Percentiles rank a stretch among this genome's conserved stretches.
These are phyloP conservation scores for Chytriomyces hyalinus DNA, from an alignment of 192 early-diverging fungal species.

Conservation along the genomic window DNA sequence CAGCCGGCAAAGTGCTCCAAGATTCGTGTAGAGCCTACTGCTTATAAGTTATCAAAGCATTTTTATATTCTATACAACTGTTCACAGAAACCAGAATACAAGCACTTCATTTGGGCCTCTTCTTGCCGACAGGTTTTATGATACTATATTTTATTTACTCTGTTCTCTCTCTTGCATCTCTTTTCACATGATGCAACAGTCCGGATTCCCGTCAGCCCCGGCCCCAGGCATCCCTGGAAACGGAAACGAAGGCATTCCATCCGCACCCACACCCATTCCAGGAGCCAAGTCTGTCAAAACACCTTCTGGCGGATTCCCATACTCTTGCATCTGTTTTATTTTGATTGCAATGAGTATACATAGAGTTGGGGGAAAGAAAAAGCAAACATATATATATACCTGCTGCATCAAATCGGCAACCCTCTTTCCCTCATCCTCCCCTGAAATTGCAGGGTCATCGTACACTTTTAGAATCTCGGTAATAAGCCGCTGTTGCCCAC, in stretches of 20 bases:
- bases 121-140: too few species aligned
- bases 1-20: too few species aligned
- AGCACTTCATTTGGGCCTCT: too few species aligned
- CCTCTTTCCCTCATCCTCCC: slow-evolving; percentile 68
- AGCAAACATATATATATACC: slow-evolving; percentile 51
- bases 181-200: slow-evolving; percentile 46
- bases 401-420: slow-evolving; percentile 94
- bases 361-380: background rate
- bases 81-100: too few species aligned
- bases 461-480: slow-evolving; percentile 83
- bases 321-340: slow-evolving; percentile 84
- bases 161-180: background rate
- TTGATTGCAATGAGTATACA: background rate
- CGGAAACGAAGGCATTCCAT: slow-evolving; percentile 71
- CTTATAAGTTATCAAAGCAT: too few species aligned
- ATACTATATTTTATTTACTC: too few species aligned
- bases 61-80: too few species aligned
- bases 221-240: slow-evolving; percentile 29
- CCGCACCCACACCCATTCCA: slow-evolving; percentile 82
- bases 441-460: slow-evolving; percentile 63
- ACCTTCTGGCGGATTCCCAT: slow-evolving; percentile 91
- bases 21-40: too few species aligned
- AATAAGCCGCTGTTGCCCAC: slow-evolving; percentile 78
- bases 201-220: slow-evolving; percentile 18
- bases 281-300: slow-evolving; percentile 90